Evolutionary conservation across 306 rosid genomes (phyloP).

Genomic region (Trifolium dubium): DNA sequence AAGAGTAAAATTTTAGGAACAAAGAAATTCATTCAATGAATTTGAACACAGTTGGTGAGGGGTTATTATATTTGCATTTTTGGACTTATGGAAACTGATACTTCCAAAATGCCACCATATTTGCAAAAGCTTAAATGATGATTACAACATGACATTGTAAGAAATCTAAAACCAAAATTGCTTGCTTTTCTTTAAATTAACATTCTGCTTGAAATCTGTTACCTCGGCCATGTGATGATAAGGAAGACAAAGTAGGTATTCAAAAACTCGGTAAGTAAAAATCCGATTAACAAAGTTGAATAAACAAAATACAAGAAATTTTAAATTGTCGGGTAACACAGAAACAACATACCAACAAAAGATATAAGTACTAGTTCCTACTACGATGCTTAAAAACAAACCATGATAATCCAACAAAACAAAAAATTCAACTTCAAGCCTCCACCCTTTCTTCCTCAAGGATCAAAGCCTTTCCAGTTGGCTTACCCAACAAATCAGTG

Average conservation of each 20-base stretch:
- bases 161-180: background rate
- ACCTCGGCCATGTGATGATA: background rate
- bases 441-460: slow-evolving; percentile 45
- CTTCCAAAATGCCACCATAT: background rate
- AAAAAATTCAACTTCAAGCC: slow-evolving; percentile 34
- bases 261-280: slow-evolving; percentile 34
- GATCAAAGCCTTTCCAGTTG: slow-evolving; percentile 41
- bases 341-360: slow-evolving; percentile 25
- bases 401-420: background rate
- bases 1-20: no score
- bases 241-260: slow-evolving; percentile 3
- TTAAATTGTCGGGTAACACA: background rate
- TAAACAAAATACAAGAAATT: slow-evolving; percentile 8
- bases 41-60: background rate
- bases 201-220: background rate
- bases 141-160: background rate
- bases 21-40: background rate
- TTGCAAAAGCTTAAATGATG: no score
- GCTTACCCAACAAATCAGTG: slow-evolving; percentile 43
- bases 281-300: slow-evolving; percentile 26
- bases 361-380: slow-evolving; percentile 25
- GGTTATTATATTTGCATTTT: no score
- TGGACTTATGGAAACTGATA: background rate
- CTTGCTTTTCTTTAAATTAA: background rate
- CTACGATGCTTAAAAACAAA: slow-evolving; percentile 7